Evolutionary conservation across 768 basidiomycete species (phyloP).

Genomic region (Tulasnella calospora): DNA sequence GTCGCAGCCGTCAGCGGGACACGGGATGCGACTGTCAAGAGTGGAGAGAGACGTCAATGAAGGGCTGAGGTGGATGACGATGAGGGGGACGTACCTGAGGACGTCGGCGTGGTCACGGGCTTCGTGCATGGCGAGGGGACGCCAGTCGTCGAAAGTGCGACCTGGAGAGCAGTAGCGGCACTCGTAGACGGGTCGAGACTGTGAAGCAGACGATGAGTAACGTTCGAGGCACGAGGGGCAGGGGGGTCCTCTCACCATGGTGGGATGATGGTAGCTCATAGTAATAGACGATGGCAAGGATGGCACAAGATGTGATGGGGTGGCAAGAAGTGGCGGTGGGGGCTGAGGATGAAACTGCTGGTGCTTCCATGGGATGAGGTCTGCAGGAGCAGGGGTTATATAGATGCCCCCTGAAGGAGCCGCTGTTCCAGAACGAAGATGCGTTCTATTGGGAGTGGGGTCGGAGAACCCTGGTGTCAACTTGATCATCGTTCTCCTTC

Average conservation of each 20-base stretch:
- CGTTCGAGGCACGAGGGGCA: not conserved
- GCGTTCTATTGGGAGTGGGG: not conserved
- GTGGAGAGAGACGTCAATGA: not conserved
- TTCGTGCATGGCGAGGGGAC: not conserved
- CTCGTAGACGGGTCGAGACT: not conserved
- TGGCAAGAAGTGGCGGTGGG: not conserved
- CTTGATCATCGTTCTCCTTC: not conserved
- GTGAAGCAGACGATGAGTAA: not conserved
- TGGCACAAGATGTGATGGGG: not conserved
- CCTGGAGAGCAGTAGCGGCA: not conserved
- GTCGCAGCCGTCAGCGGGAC: conserved; percentile 15
- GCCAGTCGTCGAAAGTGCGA: not conserved
- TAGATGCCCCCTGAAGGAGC: not conserved
- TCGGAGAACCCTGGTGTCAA: not conserved
- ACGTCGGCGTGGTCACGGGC: not conserved
- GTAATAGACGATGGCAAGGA: not conserved
- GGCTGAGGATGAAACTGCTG: not conserved
- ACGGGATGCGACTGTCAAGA: conserved; percentile 1
- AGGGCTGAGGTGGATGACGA: not conserved
- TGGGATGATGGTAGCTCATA: not conserved
- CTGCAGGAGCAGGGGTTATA: not conserved
- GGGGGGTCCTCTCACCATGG: not conserved
- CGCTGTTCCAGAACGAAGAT: not conserved
- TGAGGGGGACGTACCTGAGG: not conserved
- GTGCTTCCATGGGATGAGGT: conserved; percentile 1